phyloP scores from a whole-genome alignment of 1,139 yeast genomes.

The Spathaspora sp. region DNA sequence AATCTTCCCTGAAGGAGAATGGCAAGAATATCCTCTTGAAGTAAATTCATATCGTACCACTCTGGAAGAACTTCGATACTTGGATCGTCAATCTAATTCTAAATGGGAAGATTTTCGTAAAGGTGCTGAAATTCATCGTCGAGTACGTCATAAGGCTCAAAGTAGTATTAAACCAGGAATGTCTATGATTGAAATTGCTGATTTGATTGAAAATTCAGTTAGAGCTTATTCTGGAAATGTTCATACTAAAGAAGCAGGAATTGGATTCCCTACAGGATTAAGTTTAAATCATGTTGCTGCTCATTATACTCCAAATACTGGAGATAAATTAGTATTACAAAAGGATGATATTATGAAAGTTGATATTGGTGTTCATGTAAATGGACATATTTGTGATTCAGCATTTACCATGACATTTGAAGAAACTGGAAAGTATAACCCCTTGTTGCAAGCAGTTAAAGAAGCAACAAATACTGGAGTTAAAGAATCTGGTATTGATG shows the following conservation, averaged over 20 bases:
- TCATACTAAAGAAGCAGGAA: slow-evolving; percentile 71
- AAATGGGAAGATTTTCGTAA: slow-evolving; percentile 88
- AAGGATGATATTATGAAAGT: slow-evolving; percentile 95
- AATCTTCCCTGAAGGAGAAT: slow-evolving; percentile 84
- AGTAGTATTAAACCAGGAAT: slow-evolving; percentile 83
- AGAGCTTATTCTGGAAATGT: slow-evolving; percentile 71
- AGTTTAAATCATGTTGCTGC: slow-evolving; percentile 95
- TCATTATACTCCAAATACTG: slow-evolving; percentile 95
- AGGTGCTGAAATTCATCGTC: slow-evolving; percentile 93
- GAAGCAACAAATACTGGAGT: slow-evolving; percentile 96
- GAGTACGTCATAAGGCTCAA: slow-evolving; percentile 81
- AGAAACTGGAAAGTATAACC: slow-evolving; percentile 65
- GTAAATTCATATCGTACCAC: slow-evolving; percentile 76
- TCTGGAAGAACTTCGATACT: slow-evolving; percentile 79
- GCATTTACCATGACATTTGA: slow-evolving; percentile 94
- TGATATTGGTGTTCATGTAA: slow-evolving; percentile 95
- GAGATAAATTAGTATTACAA: slow-evolving; percentile 76
- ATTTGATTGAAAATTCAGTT: slow-evolving; percentile 81
- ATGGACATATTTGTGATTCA: slow-evolving; percentile 93
- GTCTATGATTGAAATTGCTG: slow-evolving; percentile 88
- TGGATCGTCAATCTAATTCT: slow-evolving; percentile 65
- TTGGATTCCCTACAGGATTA: slow-evolving; percentile 97
- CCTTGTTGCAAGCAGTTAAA: slow-evolving; percentile 75
- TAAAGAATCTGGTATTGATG: slow-evolving; percentile 93
- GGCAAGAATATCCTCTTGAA: slow-evolving; percentile 73